Conservation (phyloP, 768 basidiomycete genomes). For the Lactarius evosmus region DNA sequence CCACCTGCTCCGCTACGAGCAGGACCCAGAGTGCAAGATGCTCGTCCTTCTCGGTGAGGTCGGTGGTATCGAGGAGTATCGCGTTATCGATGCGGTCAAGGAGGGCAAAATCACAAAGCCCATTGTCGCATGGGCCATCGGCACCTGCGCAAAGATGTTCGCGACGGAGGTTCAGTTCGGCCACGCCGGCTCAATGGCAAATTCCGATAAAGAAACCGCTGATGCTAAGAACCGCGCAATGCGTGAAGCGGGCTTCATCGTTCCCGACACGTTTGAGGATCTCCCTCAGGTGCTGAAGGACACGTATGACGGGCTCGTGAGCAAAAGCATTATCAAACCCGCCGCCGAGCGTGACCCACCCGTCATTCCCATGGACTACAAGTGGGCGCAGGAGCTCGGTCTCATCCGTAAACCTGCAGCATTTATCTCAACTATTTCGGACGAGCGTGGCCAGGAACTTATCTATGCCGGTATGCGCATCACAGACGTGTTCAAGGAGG, state of each 20-base stretch:
- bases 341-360: conserved; percentile 85
- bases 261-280: conserved; percentile 97
- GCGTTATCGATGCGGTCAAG: conserved; percentile 97
- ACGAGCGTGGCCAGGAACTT: conserved; percentile 98
- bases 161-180: conserved; percentile 99
- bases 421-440: conserved; percentile 98
- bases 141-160: conserved; percentile 99
- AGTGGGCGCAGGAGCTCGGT: conserved; percentile 98
- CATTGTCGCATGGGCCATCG: conserved; percentile 99
- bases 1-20: conserved; percentile 96
- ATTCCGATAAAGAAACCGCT: conserved; percentile 95
- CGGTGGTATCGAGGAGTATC: conserved; percentile 98
- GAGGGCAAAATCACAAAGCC: conserved; percentile 93
- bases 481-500: conserved; percentile 97
- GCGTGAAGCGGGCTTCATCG: conserved; percentile 92
- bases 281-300: conserved; percentile 80
- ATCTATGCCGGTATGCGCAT: conserved; percentile 99
- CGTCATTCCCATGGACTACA: conserved; percentile 99
- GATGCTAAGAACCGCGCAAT: conserved; percentile 97
- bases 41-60: conserved; percentile 98
- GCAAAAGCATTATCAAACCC: conserved; percentile 60
- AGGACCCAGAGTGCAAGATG: conserved; percentile 97
- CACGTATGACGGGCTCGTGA: conserved; percentile 81
- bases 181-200: conserved; percentile 97
- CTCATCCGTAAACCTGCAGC: conserved; percentile 98